Conservation (phyloP, 257 asterid species). For the Primulina huaijiensis region DNA sequence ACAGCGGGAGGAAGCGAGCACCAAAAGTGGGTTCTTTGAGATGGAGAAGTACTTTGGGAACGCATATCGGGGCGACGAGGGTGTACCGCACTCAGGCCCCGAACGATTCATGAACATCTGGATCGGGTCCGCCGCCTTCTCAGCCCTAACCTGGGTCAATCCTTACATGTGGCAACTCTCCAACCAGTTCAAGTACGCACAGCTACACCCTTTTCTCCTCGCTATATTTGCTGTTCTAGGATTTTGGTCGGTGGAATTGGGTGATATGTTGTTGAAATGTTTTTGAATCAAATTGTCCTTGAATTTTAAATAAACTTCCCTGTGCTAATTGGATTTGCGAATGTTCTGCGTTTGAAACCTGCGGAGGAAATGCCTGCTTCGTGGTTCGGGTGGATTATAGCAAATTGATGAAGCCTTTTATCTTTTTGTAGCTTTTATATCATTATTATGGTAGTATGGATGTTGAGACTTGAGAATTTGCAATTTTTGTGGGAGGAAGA, state of each 20-base stretch:
- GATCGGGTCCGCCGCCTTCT: conserved; percentile 72
- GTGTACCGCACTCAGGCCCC: conserved; percentile 79
- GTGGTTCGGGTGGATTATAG: neutral
- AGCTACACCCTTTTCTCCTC: neutral
- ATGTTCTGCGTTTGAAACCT: no score
- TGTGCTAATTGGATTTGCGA: neutral
- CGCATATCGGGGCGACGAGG: conserved; percentile 79
- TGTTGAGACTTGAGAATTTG: no score
- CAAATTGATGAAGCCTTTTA: no score
- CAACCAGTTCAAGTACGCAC: conserved; percentile 61
- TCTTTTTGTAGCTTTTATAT: neutral
- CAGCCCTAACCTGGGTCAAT: conserved; percentile 62
- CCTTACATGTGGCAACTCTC: conserved; percentile 91
- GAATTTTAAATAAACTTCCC: neutral
- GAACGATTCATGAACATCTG: conserved; percentile 60
- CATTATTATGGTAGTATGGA: no score
- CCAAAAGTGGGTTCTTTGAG: neutral
- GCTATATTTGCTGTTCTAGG: neutral
- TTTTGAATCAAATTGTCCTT: no score
- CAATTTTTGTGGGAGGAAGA: no score
- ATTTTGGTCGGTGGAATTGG: neutral
- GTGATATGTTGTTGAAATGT: no score
- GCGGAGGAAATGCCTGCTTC: neutral
- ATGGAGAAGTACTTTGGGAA: conserved; percentile 79
- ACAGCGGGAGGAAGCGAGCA: no score